A percentile compares a stretch with the other conserved stretches of the same genome.
These are phyloP conservation scores for Sclerotinia nivalis DNA, from an alignment of 2,329 filamentous ascomycete species.

Conservation along the genomic window DNA sequence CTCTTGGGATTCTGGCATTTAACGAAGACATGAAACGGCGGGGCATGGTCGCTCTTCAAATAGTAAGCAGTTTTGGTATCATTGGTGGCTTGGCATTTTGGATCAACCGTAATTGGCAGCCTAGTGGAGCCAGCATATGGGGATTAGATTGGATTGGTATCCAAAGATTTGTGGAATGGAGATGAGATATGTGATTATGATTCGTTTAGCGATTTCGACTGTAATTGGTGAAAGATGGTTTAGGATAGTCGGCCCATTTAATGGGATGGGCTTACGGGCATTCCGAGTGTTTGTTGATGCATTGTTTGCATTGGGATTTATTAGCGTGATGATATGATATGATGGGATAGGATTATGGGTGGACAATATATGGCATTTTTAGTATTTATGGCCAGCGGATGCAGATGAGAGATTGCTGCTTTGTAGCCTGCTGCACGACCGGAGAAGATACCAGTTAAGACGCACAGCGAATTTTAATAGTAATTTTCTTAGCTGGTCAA, in stretches of 20 bases:
- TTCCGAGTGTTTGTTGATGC: conserved; percentile 15
- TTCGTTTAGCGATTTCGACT: conserved; percentile 15
- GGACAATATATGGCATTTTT: background rate
- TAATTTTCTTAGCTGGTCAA: background rate
- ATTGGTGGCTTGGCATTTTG: conserved; percentile 71
- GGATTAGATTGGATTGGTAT: conserved; percentile 34
- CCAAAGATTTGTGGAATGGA: conserved; percentile 29
- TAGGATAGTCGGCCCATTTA: conserved; percentile 1
- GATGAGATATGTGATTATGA: conserved; percentile 13
- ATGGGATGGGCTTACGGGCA: conserved; percentile 4
- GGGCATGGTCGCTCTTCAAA: conserved; percentile 68
- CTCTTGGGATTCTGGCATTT: conserved; percentile 73
- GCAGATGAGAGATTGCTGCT: background rate
- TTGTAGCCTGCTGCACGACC: background rate
- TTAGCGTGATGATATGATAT: conserved; percentile 5
- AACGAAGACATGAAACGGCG: conserved; percentile 64
- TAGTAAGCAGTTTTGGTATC: conserved; percentile 72
- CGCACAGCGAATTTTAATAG: conserved; percentile 3
- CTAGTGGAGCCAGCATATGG: conserved; percentile 21
- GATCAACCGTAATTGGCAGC: conserved; percentile 42
- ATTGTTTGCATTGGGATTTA: conserved; percentile 12
- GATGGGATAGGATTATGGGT: background rate
- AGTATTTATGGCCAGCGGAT: background rate
- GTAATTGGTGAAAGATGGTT: background rate
- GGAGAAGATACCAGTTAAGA: conserved; percentile 9